phyloP scores from a whole-genome alignment of 345 rosid species.

The Eucalyptus dawsonii region DNA sequence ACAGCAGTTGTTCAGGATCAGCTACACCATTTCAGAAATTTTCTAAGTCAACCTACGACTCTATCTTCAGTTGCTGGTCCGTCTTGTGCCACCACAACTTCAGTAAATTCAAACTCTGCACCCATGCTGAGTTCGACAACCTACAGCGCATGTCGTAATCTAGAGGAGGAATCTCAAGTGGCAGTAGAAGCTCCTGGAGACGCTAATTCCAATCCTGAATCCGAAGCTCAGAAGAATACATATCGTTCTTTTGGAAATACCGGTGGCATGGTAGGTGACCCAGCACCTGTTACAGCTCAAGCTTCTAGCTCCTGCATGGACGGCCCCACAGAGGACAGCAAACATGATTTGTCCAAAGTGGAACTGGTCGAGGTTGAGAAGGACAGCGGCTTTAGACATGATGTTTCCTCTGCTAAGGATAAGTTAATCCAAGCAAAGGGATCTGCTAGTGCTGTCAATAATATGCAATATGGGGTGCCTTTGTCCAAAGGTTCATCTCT shows the following conservation, averaged over 20 bases:
- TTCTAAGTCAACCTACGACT: conserved; percentile 65
- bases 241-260: conserved; percentile 28
- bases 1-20: conserved; percentile 47
- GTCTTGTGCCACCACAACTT: conserved; percentile 77
- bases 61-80: conserved; percentile 63
- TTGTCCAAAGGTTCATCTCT: conserved; percentile 26
- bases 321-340: conserved; percentile 12
- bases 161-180: conserved; percentile 20
- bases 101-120: conserved; percentile 73
- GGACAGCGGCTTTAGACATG: conserved; percentile 11
- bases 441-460: conserved; percentile 10
- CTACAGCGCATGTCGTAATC: conserved; percentile 35
- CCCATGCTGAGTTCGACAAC: conserved; percentile 66
- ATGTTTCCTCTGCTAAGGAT: conserved; percentile 8
- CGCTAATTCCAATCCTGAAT: conserved; percentile 11
- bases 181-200: conserved; percentile 23
- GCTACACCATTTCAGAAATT: conserved; percentile 55
- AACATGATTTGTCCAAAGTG: conserved; percentile 20
- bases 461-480: conserved; percentile 24
- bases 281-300: conserved; percentile 10
- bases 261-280: conserved; percentile 12
- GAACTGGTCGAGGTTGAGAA: conserved; percentile 17
- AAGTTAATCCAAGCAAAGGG: conserved; percentile 14
- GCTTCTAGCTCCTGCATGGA: conserved; percentile 19
- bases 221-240: conserved; percentile 18